phyloP scores from a whole-genome alignment of 441 rosid species.

The Brassica balearica region DNA sequence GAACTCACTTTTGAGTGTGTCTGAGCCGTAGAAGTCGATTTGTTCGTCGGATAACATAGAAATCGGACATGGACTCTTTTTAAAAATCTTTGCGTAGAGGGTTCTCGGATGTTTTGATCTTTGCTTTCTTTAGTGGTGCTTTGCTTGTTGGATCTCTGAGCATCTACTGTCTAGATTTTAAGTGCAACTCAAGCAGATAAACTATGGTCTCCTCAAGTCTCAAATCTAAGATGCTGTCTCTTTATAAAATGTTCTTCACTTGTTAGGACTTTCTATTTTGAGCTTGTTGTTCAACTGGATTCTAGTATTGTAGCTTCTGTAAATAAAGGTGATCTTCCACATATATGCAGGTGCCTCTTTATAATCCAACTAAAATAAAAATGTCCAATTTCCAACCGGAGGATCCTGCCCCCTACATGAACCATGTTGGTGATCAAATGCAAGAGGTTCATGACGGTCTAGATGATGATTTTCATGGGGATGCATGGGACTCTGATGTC shows the following conservation, averaged over 20 bases:
- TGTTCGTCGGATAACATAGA: neutral
- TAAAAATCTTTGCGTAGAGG: neutral
- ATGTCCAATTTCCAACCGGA: slow-evolving; percentile 71
- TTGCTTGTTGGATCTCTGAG: neutral
- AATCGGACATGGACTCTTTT: too few relatives aligned
- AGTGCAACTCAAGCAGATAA: neutral
- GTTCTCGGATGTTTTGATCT: neutral
- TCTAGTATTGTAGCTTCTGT: neutral
- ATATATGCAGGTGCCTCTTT: slow-evolving; percentile 16
- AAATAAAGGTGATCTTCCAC: neutral
- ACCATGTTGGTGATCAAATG: slow-evolving; percentile 64
- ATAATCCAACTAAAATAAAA: neutral
- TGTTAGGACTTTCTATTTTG: neutral
- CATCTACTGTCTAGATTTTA: too few relatives aligned
- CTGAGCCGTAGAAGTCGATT: neutral
- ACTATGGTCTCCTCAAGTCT: neutral
- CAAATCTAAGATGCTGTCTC: neutral
- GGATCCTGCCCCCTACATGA: slow-evolving; percentile 65
- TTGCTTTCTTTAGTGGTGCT: neutral
- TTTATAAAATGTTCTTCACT: neutral
- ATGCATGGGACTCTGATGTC: slow-evolving; percentile 41
- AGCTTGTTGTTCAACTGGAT: neutral
- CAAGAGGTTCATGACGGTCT: slow-evolving; percentile 39
- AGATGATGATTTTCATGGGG: slow-evolving; percentile 58
- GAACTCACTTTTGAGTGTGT: neutral